phyloP scores from a whole-genome alignment of 2,329 filamentous ascomycete genomes.

The Penicillium corylophilum region DNA sequence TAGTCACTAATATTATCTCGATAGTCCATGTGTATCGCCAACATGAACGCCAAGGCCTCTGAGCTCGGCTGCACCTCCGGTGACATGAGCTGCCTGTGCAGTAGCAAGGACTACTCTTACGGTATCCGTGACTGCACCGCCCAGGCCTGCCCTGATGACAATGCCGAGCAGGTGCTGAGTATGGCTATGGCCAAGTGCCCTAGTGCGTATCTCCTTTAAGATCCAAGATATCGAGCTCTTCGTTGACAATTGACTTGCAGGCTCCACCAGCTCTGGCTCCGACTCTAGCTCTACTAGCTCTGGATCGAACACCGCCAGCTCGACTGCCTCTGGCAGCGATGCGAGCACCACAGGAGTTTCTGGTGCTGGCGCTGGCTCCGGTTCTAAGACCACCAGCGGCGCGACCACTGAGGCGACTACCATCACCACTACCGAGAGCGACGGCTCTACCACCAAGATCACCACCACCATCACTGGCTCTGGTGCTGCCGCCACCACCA shows the following conservation, averaged over 20 bases:
- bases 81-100: constrained; percentile 44
- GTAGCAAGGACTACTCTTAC: constrained; percentile 40
- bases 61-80: constrained; percentile 40
- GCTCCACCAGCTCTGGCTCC: constrained; percentile 18
- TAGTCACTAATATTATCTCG: constrained; percentile 4
- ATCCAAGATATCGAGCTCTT: constrained; percentile 2
- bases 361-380: constrained; percentile 3
- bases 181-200: constrained; percentile 40
- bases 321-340: constrained; percentile 2
- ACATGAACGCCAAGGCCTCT: constrained; percentile 43
- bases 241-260: constrained; percentile 5
- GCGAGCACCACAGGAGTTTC: neutral
- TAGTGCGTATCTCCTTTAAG: constrained; percentile 15
- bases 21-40: constrained; percentile 46
- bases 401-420: constrained; percentile 19
- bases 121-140: constrained; percentile 49
- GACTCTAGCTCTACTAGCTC: constrained; percentile 12
- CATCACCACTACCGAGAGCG: constrained; percentile 28
- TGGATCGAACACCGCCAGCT: constrained; percentile 6
- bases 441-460: constrained; percentile 1
- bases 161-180: constrained; percentile 32
- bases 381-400: constrained; percentile 12
- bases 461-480: constrained; percentile 5
- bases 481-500: neutral
- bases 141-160: constrained; percentile 43